Evolutionary conservation across 1,139 yeast species (phyloP).

Genomic region (Candida mesenterica): DNA sequence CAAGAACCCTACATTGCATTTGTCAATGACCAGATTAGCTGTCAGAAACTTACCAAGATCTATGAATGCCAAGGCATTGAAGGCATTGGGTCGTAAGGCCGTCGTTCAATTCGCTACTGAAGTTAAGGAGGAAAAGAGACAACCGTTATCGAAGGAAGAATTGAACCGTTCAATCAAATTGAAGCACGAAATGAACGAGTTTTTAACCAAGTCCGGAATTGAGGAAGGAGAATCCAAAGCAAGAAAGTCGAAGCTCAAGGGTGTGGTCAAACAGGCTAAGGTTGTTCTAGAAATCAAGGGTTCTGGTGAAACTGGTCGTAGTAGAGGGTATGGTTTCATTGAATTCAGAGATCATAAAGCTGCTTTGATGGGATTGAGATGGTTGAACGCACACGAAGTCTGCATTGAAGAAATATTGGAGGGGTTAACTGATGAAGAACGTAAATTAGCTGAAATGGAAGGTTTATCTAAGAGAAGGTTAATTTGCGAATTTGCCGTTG

Average conservation of each 20-base stretch:
- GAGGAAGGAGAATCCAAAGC: slow-evolving; percentile 41
- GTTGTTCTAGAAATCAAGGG: slow-evolving; percentile 90
- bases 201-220: slow-evolving; percentile 28
- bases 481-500: slow-evolving; percentile 94
- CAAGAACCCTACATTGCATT: slow-evolving; percentile 86
- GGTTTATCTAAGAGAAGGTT: slow-evolving; percentile 66
- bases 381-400: slow-evolving; percentile 94
- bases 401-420: slow-evolving; percentile 64
- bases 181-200: slow-evolving; percentile 44
- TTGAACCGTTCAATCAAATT: slow-evolving; percentile 71
- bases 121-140: slow-evolving; percentile 72
- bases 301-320: slow-evolving; percentile 81
- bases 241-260: slow-evolving; percentile 71
- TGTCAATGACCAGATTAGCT: slow-evolving; percentile 91
- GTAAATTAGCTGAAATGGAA: slow-evolving; percentile 51
- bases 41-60: slow-evolving; percentile 91
- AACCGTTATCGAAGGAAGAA: slow-evolving; percentile 89
- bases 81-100: slow-evolving; percentile 91
- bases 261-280: slow-evolving; percentile 92
- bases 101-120: slow-evolving; percentile 95
- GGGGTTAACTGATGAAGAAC: slow-evolving; percentile 72
- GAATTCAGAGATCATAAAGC: slow-evolving; percentile 91
- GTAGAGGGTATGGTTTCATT: slow-evolving; percentile 92
- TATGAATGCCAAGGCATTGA: slow-evolving; percentile 82
- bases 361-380: slow-evolving; percentile 94